Percentiles rank a stretch among this genome's conserved stretches.
Conservation (phyloP, 1,284 basidiomycete genomes). For the Takashimella tepidaria region DNA sequence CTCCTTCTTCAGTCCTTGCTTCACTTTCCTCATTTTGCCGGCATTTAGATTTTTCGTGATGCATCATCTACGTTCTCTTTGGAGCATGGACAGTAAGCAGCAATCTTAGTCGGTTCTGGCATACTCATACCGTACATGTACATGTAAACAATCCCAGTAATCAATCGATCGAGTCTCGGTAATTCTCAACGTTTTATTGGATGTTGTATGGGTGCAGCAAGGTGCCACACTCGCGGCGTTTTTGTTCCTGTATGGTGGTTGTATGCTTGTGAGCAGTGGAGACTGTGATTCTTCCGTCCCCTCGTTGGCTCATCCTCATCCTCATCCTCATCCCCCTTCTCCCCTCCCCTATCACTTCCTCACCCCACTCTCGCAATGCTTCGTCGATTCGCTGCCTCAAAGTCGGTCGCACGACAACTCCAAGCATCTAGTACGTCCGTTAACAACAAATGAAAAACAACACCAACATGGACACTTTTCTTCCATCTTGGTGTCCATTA, state of each 20-base stretch:
- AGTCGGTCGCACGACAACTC: slow-evolving; percentile 21
- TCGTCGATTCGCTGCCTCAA: slow-evolving; percentile 25
- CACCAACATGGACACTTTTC: not conserved
- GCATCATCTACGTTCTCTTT: too few relatives aligned
- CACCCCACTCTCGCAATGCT: slow-evolving; percentile 17
- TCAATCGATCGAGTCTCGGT: not conserved
- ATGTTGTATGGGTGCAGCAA: not conserved
- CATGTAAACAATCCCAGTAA: too few relatives aligned
- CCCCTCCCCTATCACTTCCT: not conserved
- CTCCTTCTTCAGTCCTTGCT: too few relatives aligned
- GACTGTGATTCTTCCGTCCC: not conserved
- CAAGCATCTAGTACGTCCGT: slow-evolving; percentile 9
- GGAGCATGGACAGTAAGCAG: too few relatives aligned
- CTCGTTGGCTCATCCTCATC: not conserved
- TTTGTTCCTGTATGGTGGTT: not conserved
- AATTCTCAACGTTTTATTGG: too few relatives aligned
- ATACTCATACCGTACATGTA: too few relatives aligned
- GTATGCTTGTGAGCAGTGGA: too few relatives aligned
- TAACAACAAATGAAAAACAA: too few relatives aligned
- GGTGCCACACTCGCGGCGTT: not conserved
- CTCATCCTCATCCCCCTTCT: not conserved
- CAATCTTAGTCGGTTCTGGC: too few relatives aligned
- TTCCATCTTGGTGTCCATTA: not conserved
- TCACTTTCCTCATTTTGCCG: too few relatives aligned
- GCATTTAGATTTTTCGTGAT: too few relatives aligned